Evolutionary conservation across 768 basidiomycete species (phyloP), one percentile per base, ranked within the genome.

Genomic region (Lentinula edodes): DNA sequence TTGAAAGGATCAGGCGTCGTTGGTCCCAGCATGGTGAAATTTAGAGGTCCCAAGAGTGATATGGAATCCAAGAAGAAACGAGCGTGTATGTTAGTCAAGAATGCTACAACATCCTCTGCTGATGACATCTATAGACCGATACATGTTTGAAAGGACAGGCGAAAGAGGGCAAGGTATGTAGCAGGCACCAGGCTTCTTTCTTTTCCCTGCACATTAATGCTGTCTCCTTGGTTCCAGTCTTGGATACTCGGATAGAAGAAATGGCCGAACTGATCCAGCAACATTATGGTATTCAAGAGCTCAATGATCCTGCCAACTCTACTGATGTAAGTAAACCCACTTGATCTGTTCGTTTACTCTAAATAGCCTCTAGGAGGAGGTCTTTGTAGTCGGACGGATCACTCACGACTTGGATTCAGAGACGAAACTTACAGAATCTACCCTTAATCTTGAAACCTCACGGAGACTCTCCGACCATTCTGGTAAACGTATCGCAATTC

Each of bases 111-210:
- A n/a, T 28, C 16, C 50, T 50, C 5, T 12, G 10, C 18, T 41
- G 28, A 16, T 28, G 13, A 52, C 41, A 41, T 23, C 5, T 34
- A 28, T 65, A 92, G 90, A 88, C 80, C 84, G 91, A 34, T 98
- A 98, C 71, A 95, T 96, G 95, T 94, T 91, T 68, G 95, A 98
- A 72, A 94, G 92, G 74, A 80, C 90, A 28, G 84, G 85, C 1
- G 91, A 91, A 68, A 79, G 95, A 51, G 89, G 92, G 63, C 89
- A 89, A 80, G 87, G 94, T 93, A 66, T 53, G 72, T 66, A 10
- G 23, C 2, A 13, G 10, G 34, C 34, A 41, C 48, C 5, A 15
- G 28, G 32, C 23, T 52, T 23, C 38, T 23, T 58, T 7, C 32
- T 42, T 20, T 6, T n/a, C 5, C 10, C 50, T 15, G 28, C 23